Evolutionary conservation across 768 basidiomycete species (phyloP).

Genomic region (Russula abietina): DNA sequence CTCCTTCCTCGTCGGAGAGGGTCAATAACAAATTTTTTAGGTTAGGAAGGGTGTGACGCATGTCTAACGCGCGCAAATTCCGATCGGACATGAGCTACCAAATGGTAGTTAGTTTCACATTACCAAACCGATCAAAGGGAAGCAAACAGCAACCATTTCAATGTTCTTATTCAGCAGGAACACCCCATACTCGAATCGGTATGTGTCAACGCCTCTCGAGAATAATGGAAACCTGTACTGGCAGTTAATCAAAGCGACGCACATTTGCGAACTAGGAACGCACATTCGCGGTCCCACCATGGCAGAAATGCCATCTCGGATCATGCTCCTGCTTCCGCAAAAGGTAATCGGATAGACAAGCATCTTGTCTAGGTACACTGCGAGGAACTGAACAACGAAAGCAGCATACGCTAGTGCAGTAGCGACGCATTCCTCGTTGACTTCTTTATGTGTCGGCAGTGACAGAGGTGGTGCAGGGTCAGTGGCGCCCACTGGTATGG

Average conservation of each 20-base stretch:
- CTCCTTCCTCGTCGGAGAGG: conserved; percentile 64
- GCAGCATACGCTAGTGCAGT: conserved; percentile 89
- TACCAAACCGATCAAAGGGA: not conserved
- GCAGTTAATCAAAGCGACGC: not conserved
- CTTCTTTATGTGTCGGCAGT: conserved; percentile 55
- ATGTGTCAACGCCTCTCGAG: conserved; percentile 90
- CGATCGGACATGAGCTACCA: conserved; percentile 83
- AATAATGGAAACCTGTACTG: conserved; percentile 86
- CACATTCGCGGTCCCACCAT: conserved; percentile 95
- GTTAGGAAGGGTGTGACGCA: conserved; percentile 94
- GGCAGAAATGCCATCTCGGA: conserved; percentile 86
- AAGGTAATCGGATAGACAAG: conserved; percentile 88
- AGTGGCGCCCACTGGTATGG: conserved; percentile 66
- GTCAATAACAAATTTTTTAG: conserved; percentile 90
- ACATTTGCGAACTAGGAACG: conserved; percentile 30
- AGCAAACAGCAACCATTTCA: conserved; percentile 63
- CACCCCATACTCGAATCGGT: conserved; percentile 96
- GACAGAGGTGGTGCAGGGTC: conserved; percentile 82
- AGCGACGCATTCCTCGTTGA: conserved; percentile 82
- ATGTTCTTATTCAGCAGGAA: conserved; percentile 97
- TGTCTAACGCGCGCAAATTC: conserved; percentile 83
- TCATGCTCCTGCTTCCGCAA: conserved; percentile 84
- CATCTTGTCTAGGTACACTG: conserved; percentile 67
- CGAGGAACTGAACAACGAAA: conserved; percentile 76
- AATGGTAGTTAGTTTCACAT: conserved; percentile 8